Evolutionary conservation across 2,329 filamentous ascomycete species (phyloP).

Genomic region (Verticillium klebahnii): DNA sequence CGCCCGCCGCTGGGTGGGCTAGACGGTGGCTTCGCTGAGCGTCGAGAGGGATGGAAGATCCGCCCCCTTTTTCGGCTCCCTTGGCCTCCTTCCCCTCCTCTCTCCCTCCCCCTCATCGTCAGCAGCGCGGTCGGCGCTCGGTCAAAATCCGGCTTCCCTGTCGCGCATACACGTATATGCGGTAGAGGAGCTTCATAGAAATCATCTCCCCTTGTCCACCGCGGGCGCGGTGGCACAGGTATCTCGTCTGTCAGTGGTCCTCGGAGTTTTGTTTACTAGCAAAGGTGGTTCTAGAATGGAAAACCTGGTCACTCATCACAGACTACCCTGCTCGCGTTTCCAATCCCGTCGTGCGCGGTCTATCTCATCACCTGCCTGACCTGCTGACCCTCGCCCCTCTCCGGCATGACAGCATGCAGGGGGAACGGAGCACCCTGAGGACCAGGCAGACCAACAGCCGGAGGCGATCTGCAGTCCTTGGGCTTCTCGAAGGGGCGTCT

Average conservation of each 20-base stretch:
- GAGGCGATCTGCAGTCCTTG: neutral
- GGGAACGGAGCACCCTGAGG: neutral
- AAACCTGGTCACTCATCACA: neutral
- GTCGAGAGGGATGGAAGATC: neutral
- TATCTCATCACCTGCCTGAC: neutral
- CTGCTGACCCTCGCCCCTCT: neutral
- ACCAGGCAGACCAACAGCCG: neutral
- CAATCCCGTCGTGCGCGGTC: neutral
- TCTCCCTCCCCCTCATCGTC: neutral
- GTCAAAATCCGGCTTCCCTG: neutral
- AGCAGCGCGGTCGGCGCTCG: neutral
- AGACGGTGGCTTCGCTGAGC: slow-evolving; percentile 7
- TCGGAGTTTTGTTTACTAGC: neutral
- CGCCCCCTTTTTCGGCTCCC: neutral
- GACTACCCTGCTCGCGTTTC: neutral
- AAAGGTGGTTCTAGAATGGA: neutral
- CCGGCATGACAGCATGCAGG: neutral
- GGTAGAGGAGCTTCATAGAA: neutral
- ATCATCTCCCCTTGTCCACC: neutral
- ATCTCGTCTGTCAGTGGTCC: neutral
- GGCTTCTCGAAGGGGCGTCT: neutral
- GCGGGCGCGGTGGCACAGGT: neutral
- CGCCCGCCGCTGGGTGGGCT: slow-evolving; percentile 81
- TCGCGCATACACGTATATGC: neutral
- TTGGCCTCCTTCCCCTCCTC: neutral